A percentile compares a stretch with the other conserved stretches of the same genome.
Conservation (phyloP, 441 rosid species). For the Kokia cookei region DNA sequence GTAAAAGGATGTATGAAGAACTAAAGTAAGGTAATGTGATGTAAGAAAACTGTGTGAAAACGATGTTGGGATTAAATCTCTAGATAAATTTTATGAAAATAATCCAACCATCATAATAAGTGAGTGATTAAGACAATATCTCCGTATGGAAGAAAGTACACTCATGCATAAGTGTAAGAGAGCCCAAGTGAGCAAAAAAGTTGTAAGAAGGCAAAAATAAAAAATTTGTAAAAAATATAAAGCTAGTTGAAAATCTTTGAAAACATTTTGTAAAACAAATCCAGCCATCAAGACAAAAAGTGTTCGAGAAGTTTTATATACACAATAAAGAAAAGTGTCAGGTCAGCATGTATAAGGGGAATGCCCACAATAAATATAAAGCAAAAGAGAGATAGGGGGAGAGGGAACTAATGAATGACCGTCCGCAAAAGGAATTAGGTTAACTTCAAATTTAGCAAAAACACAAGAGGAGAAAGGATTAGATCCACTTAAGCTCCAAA, state of each 20-base stretch:
- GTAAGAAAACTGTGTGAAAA: not conserved
- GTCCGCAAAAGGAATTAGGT: not conserved
- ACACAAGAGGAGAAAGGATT: not conserved
- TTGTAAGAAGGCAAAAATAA: not conserved
- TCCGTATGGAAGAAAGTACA: not conserved
- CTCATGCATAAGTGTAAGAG: not conserved
- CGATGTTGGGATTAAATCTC: not conserved
- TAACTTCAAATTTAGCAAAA: not conserved
- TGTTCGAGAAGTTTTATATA: not conserved
- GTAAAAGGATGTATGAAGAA: slow-evolving; percentile 1
- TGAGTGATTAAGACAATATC: not conserved
- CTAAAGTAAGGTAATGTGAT: not conserved
- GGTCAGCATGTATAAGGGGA: not conserved
- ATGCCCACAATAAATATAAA: not conserved
- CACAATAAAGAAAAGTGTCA: not conserved
- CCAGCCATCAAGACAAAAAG: not conserved
- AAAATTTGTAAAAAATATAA: not conserved
- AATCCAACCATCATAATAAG: not conserved
- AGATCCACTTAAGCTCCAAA: not conserved
- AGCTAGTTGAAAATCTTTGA: not conserved
- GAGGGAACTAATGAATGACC: not conserved
- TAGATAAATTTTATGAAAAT: not conserved
- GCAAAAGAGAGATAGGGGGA: not conserved
- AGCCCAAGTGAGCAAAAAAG: not conserved
- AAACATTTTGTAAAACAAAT: not conserved